These are phyloP conservation scores for Heliamphora pulchella DNA, from an alignment of 179 eudicot species.

Conservation along the genomic window DNA sequence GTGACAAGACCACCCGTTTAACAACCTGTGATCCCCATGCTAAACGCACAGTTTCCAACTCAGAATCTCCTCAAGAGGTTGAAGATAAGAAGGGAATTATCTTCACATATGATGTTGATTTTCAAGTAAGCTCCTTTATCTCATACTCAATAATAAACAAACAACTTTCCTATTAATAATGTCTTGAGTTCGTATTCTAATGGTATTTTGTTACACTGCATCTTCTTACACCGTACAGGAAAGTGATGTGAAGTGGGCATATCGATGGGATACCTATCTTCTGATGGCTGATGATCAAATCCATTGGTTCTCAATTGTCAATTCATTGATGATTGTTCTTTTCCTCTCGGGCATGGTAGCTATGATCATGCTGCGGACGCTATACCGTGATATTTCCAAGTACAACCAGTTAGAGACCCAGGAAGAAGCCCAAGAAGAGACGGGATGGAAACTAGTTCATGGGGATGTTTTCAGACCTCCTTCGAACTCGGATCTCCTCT, in stretches of 20 bases:
- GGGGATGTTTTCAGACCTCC: slow-evolving; percentile 54
- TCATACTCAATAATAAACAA: neutral
- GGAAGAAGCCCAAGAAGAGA: slow-evolving; percentile 59
- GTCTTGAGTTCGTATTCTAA: neutral
- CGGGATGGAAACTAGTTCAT: slow-evolving; percentile 57
- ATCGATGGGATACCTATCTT: slow-evolving; percentile 60
- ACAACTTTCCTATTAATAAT: neutral
- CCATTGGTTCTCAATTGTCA: slow-evolving; percentile 53
- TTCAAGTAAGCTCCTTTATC: slow-evolving; percentile 32
- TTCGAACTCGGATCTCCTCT: slow-evolving; percentile 34
- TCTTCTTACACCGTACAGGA: slow-evolving; percentile 25
- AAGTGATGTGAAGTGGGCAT: slow-evolving; percentile 57
- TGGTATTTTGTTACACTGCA: neutral
- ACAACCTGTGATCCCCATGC: slow-evolving; percentile 21
- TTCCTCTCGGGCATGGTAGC: slow-evolving; percentile 68
- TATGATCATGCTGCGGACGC: slow-evolving; percentile 55
- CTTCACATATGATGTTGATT: slow-evolving; percentile 52
- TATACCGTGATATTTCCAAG: slow-evolving; percentile 47
- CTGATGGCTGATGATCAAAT: slow-evolving; percentile 55
- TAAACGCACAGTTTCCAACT: slow-evolving; percentile 13
- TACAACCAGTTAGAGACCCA: slow-evolving; percentile 47
- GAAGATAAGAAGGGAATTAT: slow-evolving; percentile 38
- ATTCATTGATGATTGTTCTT: slow-evolving; percentile 49
- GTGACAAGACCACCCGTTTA: slow-evolving; percentile 29
- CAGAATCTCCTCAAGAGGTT: slow-evolving; percentile 50